A percentile compares a stretch with the other conserved stretches of the same genome.
These are phyloP conservation scores for Backusella parvicylindrica DNA, from an alignment of 192 early-diverging fungal species.

Conservation along the genomic window DNA sequence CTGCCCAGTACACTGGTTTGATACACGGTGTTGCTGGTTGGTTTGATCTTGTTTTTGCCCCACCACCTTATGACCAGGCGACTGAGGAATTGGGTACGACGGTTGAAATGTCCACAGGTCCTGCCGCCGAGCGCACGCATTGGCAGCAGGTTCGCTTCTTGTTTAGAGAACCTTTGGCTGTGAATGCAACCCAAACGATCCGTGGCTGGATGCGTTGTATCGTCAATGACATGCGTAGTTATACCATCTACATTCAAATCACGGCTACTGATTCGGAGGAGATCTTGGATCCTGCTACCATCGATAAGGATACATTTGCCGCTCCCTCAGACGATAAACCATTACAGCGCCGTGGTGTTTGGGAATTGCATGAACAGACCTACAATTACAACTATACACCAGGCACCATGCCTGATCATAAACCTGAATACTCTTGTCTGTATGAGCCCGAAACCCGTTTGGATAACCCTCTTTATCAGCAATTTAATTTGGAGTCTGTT, in stretches of 20 bases:
- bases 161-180: constrained; percentile 89
- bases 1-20: constrained; percentile 78
- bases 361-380: constrained; percentile 92
- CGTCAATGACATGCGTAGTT: constrained; percentile 90
- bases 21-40: constrained; percentile 95
- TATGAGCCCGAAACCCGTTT: constrained; percentile 46
- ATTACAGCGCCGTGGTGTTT: constrained; percentile 61
- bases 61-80: constrained; percentile 42
- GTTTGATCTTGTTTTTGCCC: constrained; percentile 90
- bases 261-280: constrained; percentile 44
- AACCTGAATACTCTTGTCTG: constrained; percentile 58
- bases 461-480: constrained; percentile 1
- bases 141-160: constrained; percentile 98
- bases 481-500: background rate
- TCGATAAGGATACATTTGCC: constrained; percentile 19
- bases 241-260: constrained; percentile 79
- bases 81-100: constrained; percentile 44
- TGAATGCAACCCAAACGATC: constrained; percentile 86
- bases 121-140: constrained; percentile 85
- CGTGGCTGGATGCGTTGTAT: constrained; percentile 82
- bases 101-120: constrained; percentile 82
- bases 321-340: constrained; percentile 7
- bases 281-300: constrained; percentile 34
- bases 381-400: constrained; percentile 74
- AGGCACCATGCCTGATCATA: constrained; percentile 30